These are phyloP conservation scores for Penicillium egyptiacum DNA, from an alignment of 495 filamentous ascomycete genomes.

Conservation along the genomic window DNA sequence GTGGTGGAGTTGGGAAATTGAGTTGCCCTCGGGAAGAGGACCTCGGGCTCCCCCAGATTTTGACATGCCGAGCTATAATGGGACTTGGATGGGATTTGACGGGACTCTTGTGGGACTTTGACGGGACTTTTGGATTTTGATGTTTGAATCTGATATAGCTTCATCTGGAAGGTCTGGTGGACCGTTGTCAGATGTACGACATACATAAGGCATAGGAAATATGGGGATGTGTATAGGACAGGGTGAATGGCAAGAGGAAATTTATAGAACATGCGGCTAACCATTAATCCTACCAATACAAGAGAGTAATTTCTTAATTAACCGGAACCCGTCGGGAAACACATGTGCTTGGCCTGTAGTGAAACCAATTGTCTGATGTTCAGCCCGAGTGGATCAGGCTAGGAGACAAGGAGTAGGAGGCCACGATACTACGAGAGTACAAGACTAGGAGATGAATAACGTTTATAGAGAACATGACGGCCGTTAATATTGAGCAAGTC, in stretches of 20 bases:
- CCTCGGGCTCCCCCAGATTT: constrained; percentile 25
- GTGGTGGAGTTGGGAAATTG: constrained; percentile 22
- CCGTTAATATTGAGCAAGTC: constrained; percentile 24
- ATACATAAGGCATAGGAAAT: background rate
- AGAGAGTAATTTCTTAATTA: background rate
- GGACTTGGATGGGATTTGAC: background rate
- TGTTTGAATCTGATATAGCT: background rate
- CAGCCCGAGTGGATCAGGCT: background rate
- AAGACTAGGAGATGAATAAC: background rate
- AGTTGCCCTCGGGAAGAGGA: constrained; percentile 34
- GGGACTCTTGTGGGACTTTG: too few species aligned
- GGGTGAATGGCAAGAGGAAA: background rate
- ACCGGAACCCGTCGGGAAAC: background rate
- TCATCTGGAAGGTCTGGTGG: constrained; percentile 1
- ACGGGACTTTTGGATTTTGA: background rate
- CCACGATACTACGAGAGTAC: background rate
- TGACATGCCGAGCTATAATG: constrained; percentile 2
- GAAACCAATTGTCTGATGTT: background rate
- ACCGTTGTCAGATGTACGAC: constrained; percentile 8
- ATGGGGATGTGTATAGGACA: too few species aligned
- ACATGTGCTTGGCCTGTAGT: background rate
- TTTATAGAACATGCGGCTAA: background rate
- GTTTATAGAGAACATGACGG: constrained; percentile 8
- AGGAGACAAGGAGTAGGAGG: background rate
- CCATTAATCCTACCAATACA: background rate